These are phyloP conservation scores for Spiraea crenata DNA, from an alignment of 331 rosid genomes.

Conservation along the genomic window DNA sequence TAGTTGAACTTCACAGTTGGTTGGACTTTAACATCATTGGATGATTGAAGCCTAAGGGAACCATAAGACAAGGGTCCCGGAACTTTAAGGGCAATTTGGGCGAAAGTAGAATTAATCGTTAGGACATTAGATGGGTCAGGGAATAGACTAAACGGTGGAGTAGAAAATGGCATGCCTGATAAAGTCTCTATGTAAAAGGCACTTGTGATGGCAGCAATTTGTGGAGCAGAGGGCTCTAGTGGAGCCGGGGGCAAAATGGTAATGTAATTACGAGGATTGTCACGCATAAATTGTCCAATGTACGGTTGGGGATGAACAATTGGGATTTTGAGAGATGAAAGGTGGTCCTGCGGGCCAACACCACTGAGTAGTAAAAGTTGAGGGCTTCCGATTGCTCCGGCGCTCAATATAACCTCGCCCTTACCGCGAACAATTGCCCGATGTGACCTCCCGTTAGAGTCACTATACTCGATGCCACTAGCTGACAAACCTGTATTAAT, in stretches of 20 bases:
- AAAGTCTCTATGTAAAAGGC: conserved; percentile 7
- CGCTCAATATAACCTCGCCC: conserved; percentile 26
- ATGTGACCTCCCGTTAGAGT: conserved; percentile 11
- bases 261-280: conserved; percentile 31
- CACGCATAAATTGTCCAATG: conserved; percentile 21
- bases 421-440: background rate
- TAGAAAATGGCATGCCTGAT: background rate
- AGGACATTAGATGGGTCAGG: background rate
- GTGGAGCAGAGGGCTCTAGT: background rate
- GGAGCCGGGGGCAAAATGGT: background rate
- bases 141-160: background rate
- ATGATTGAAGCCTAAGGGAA: conserved; percentile 9
- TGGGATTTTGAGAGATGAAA: conserved; percentile 16
- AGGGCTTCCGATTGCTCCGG: conserved; percentile 29
- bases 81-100: conserved; percentile 1
- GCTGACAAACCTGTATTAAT: background rate
- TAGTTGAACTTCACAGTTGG: conserved; percentile 31
- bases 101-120: background rate
- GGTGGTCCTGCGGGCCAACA: conserved; percentile 15
- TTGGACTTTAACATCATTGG: background rate
- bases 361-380: conserved; percentile 29
- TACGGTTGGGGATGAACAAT: conserved; percentile 11
- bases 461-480: conserved; percentile 2
- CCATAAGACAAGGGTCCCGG: conserved; percentile 10
- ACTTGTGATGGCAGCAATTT: conserved; percentile 10